Percentiles rank a stretch among this genome's conserved stretches.
phyloP scores from a whole-genome alignment of 345 rosid genomes.

The Sisymbrium irio region DNA sequence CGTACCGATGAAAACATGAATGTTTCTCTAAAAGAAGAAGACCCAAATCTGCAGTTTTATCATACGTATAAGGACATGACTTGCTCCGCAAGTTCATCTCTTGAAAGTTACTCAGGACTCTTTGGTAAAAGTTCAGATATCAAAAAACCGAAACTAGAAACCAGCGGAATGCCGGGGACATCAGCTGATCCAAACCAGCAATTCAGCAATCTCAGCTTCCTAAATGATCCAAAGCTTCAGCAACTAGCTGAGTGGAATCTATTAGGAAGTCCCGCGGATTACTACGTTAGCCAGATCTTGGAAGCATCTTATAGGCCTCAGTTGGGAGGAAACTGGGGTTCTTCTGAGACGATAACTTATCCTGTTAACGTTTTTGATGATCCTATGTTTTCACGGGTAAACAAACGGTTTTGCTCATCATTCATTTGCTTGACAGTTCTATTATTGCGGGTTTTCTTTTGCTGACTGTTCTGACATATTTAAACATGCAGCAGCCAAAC shows the following conservation, averaged over 20 bases:
- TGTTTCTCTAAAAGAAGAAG: constrained; percentile 41
- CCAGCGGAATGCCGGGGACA: constrained; percentile 38
- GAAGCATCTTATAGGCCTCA: constrained; percentile 50
- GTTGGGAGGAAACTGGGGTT: constrained; percentile 47
- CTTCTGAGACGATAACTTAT: constrained; percentile 49
- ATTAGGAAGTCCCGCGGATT: constrained; percentile 51
- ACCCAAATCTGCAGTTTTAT: constrained; percentile 39
- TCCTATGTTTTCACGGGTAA: constrained; percentile 48
- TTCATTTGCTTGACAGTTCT: not conserved
- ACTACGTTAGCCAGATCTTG: constrained; percentile 52
- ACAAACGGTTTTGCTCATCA: constrained; percentile 10
- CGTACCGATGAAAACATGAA: constrained; percentile 42
- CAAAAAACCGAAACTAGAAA: constrained; percentile 50
- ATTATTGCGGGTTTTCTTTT: constrained; percentile 5
- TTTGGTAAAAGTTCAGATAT: constrained; percentile 53
- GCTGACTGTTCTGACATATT: not conserved
- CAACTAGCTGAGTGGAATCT: constrained; percentile 51
- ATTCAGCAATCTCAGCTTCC: constrained; percentile 42
- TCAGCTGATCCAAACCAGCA: constrained; percentile 34
- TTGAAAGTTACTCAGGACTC: constrained; percentile 58
- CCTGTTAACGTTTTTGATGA: constrained; percentile 51
- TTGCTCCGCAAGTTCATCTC: constrained; percentile 58
- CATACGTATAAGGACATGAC: constrained; percentile 53
- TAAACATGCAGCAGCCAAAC: constrained; percentile 37
- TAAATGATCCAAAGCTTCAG: constrained; percentile 54